Evolutionary conservation across 352 stramenopile genomes (phyloP).

Genomic region (Globisporangium solare): DNA sequence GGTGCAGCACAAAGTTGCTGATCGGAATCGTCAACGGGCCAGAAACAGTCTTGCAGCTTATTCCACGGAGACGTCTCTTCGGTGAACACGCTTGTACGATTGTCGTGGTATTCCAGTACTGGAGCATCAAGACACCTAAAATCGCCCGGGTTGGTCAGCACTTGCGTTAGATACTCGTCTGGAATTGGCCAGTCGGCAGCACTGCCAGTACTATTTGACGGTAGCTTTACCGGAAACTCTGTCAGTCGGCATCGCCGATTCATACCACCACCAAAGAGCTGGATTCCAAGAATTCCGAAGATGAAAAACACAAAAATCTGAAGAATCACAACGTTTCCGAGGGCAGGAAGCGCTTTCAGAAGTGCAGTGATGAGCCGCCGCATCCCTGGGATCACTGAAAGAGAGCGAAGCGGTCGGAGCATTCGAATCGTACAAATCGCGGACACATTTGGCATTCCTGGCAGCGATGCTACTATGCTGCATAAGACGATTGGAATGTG

Average conservation of each 20-base stretch:
- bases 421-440: conserved; percentile 86
- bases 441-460: conserved; percentile 73
- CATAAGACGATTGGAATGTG: background rate
- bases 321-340: conserved; percentile 87
- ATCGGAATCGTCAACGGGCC: conserved; percentile 86
- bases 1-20: conserved; percentile 57
- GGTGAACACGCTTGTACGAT: conserved; percentile 21
- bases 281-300: conserved; percentile 88
- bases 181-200: conserved; percentile 44
- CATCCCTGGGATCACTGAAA: conserved; percentile 85
- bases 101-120: conserved; percentile 54
- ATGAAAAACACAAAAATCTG: conserved; percentile 91
- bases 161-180: conserved; percentile 34
- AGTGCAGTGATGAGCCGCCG: conserved; percentile 75
- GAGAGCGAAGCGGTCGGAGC: conserved; percentile 82
- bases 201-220: conserved; percentile 8
- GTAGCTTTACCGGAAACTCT: conserved; percentile 54
- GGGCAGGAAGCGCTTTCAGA: conserved; percentile 77
- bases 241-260: conserved; percentile 81
- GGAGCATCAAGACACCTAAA: conserved; percentile 36
- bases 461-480: conserved; percentile 50
- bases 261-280: conserved; percentile 84
- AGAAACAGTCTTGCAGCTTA: conserved; percentile 84
- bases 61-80: conserved; percentile 74
- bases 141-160: conserved; percentile 25